A percentile compares a stretch with the other conserved stretches of the same genome.
These are phyloP conservation scores for Aureobasidium lini DNA, from an alignment of 2,329 filamentous ascomycete species.

Conservation along the genomic window DNA sequence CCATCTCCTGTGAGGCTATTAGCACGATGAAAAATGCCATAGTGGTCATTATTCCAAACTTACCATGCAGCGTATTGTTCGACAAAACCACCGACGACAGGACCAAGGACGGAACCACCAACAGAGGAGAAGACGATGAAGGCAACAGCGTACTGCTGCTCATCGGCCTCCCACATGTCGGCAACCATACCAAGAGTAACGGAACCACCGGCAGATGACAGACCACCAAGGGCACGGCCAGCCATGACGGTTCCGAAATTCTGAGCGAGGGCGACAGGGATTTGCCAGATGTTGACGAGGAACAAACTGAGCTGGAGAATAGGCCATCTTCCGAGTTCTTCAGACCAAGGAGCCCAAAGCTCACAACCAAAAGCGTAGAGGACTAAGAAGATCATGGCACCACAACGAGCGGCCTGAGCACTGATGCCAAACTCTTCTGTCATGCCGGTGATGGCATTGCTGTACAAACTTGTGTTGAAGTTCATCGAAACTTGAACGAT, in stretches of 20 bases:
- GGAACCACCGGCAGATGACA: slow-evolving; percentile 57
- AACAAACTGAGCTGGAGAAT: slow-evolving; percentile 45
- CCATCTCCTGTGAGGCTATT: slow-evolving; percentile 44
- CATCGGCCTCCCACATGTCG: slow-evolving; percentile 54
- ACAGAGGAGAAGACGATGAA: slow-evolving; percentile 46
- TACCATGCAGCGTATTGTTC: slow-evolving; percentile 50
- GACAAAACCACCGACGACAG: slow-evolving; percentile 30
- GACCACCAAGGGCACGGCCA: slow-evolving; percentile 45
- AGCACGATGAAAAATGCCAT: not conserved
- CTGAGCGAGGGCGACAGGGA: slow-evolving; percentile 40
- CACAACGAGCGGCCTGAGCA: slow-evolving; percentile 40
- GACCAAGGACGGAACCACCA: slow-evolving; percentile 30
- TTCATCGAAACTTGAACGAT: slow-evolving; percentile 52
- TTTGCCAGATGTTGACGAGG: slow-evolving; percentile 49
- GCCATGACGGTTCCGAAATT: slow-evolving; percentile 41
- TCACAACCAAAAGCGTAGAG: slow-evolving; percentile 44
- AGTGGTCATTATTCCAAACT: not conserved
- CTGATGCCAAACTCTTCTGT: slow-evolving; percentile 40
- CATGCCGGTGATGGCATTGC: slow-evolving; percentile 44
- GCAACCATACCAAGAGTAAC: slow-evolving; percentile 61
- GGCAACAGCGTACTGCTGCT: slow-evolving; percentile 55
- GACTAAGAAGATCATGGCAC: slow-evolving; percentile 45
- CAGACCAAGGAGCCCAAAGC: slow-evolving; percentile 48
- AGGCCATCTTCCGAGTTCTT: slow-evolving; percentile 47
- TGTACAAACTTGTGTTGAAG: slow-evolving; percentile 51